Base-by-base conservation (phyloP, 2,329 filamentous ascomycete genomes). In the Ophiostoma australiae region DNA sequence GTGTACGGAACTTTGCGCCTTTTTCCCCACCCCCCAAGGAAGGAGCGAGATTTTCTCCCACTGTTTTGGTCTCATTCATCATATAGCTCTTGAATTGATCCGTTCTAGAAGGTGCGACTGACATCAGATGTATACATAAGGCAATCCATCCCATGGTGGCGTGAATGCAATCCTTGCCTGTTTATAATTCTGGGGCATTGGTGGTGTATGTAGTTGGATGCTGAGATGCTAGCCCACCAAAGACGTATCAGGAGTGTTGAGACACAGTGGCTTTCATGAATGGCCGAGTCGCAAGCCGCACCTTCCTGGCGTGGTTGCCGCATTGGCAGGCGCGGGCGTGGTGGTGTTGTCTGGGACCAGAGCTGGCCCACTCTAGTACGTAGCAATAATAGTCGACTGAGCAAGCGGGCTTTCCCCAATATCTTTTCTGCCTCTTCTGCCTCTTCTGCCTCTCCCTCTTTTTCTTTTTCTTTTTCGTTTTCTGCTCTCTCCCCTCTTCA, bases 291-390 rank as follows among this genome's bases (percentile, higher is more conserved):
- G 61, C 63, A 37, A 63, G 58, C 33, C 27, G 61, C 33, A 66
- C 63, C 35, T 66, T 66, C 15, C 63, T 66, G 63, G 63, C 35
- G 63, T 66, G 63, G 63, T 66, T 20, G 33, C 35, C 63, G 63
- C 33, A 65, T 37, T 58, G 52, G 52, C 52, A 65, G 13, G 31
- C 11, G 61, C 6, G 17, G 61, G 31, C 27, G 31, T 35, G 58
- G 31, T 35, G 58, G 58, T 65, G 61, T 65, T 39, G 63, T 66
- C 20, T 66, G 63, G 63, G 63, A 66, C 35, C 35, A 39, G 33
- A 39, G 33, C 15, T 39, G 63, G 63, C 63, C 63, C 63, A 66
- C 63, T 23, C 35, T 41, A 65, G 61, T 35, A 31, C 11, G 15
- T 4, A 61, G 27, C 6, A 61, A 3, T 4, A 61, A 31, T 66